Evolutionary conservation across 306 rosid genomes (phyloP), one percentile per base, ranked within the genome.

Genomic region (Quercus aquifolioides): DNA sequence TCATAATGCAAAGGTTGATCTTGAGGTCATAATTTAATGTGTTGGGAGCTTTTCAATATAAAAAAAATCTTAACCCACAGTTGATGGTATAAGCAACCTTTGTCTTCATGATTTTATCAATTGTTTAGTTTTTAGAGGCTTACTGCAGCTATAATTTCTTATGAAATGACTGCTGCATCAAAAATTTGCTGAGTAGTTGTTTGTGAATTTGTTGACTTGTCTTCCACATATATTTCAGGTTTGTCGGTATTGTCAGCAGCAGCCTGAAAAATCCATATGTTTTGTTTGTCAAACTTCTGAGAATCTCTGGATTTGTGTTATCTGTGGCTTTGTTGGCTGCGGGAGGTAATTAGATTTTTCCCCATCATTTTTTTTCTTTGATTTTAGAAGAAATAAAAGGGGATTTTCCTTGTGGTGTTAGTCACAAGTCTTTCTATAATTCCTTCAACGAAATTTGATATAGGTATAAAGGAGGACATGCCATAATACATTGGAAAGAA

Each of bases 261-360:
- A 95, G 86, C 92, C 97, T 51, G 98, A 95, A 83, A 91, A 95
- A 77, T 95, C 99, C 19, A 85, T 87, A 54, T 92, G 99, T 83
- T 85, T 84, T 76, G 85, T 90, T 85, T 95, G 99, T 78, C 96
- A 91, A 84, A 95, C 98, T 70, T 91, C 98, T 23, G 99, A 92
- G 88, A 95, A 92, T 81, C 96, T 92, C 21, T 92, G 99, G 97
- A 95, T 95, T 82, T 95, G 99, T 82, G 91, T 95, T 62, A 92
- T 92, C 79, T 95, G 99, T 80, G 99, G 99, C 72, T 88, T 86
- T 90, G 99, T 95, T 85, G 98, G 99, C 58, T 95, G 99, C 80
- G 98, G 98, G 83, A 95, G 91, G 99, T 92, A 85, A 84, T 58
- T 51, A 23, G n/a, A 79, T 59, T 71, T 76, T 58, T 76, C 26